phyloP scores from a whole-genome alignment of 2,329 filamentous ascomycete species.

The Paracamarosporium sp. region DNA sequence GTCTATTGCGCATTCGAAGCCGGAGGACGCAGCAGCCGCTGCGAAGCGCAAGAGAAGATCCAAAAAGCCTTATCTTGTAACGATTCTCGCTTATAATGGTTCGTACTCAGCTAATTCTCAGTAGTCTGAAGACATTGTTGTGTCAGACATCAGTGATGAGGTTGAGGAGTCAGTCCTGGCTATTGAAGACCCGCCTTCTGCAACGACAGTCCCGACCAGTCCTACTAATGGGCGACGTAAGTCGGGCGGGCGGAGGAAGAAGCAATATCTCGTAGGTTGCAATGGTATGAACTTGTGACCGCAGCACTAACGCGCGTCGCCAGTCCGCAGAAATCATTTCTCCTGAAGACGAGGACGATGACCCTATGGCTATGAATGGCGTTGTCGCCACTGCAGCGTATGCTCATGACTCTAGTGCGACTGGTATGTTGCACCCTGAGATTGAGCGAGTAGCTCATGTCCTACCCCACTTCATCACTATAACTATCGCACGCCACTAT shows the following conservation, averaged over 20 bases:
- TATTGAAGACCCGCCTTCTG: conserved; percentile 12
- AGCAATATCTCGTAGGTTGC: conserved; percentile 37
- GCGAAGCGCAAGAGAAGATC: conserved; percentile 37
- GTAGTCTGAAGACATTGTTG: conserved; percentile 40
- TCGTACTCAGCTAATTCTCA: conserved; percentile 15
- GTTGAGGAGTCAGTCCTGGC: conserved; percentile 10
- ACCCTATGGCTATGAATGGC: conserved; percentile 27
- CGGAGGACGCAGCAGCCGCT: conserved; percentile 27
- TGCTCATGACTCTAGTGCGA: conserved; percentile 30
- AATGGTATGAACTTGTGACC: neutral
- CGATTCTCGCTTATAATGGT: neutral
- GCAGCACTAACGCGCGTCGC: conserved; percentile 2
- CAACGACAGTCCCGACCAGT: conserved; percentile 17
- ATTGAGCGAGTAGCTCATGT: conserved; percentile 11
- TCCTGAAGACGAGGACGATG: conserved; percentile 38
- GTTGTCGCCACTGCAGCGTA: conserved; percentile 18
- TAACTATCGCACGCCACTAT: neutral
- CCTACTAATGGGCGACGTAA: conserved; percentile 31
- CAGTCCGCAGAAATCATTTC: conserved; percentile 38
- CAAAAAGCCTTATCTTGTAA: conserved; percentile 37
- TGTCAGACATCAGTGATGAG: conserved; percentile 34
- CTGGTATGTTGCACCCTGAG: conserved; percentile 29
- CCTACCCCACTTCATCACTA: conserved; percentile 9
- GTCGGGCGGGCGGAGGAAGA: conserved; percentile 34
- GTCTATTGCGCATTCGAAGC: conserved; percentile 20